Evolutionary conservation across 2,329 filamentous ascomycete species (phyloP).

Genomic region (Colletotrichum paranaense): DNA sequence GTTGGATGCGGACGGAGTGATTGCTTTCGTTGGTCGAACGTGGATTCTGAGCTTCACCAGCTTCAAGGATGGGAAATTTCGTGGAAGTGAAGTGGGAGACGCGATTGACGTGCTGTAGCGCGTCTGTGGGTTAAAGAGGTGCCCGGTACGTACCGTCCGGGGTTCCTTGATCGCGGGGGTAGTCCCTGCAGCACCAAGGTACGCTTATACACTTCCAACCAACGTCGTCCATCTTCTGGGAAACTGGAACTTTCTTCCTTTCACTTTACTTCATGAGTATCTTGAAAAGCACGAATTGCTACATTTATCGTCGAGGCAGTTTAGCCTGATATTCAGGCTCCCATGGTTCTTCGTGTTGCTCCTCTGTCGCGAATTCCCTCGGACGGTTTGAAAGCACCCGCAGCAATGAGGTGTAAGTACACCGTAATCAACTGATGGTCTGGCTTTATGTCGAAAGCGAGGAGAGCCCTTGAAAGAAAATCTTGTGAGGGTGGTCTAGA

Average conservation of each 20-base stretch:
- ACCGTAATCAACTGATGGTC: too few species aligned
- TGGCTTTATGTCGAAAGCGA: too few species aligned
- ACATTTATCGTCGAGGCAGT: not conserved
- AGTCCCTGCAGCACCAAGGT: not conserved
- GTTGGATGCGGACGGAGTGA: not conserved
- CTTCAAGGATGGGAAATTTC: constrained; percentile 4
- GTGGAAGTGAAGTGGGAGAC: not conserved
- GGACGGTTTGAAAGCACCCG: not conserved
- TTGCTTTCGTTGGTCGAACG: not conserved
- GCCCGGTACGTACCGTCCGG: not conserved
- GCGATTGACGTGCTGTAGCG: constrained; percentile 28
- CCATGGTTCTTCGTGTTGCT: not conserved
- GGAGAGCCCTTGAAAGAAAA: not conserved
- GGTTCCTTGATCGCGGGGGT: constrained; percentile 1
- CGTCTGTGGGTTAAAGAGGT: constrained; percentile 19
- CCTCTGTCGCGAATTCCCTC: not conserved
- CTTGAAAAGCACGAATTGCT: not conserved
- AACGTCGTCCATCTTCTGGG: not conserved
- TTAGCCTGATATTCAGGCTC: not conserved
- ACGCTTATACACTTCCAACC: not conserved
- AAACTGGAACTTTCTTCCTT: not conserved
- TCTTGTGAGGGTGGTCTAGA: not conserved
- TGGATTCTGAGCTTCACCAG: not conserved
- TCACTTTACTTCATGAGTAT: not conserved
- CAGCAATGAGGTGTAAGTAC: not conserved